These are phyloP conservation scores for Colletotrichum gloeosporioides DNA, from an alignment of 2,329 filamentous ascomycete species.

Conservation along the genomic window DNA sequence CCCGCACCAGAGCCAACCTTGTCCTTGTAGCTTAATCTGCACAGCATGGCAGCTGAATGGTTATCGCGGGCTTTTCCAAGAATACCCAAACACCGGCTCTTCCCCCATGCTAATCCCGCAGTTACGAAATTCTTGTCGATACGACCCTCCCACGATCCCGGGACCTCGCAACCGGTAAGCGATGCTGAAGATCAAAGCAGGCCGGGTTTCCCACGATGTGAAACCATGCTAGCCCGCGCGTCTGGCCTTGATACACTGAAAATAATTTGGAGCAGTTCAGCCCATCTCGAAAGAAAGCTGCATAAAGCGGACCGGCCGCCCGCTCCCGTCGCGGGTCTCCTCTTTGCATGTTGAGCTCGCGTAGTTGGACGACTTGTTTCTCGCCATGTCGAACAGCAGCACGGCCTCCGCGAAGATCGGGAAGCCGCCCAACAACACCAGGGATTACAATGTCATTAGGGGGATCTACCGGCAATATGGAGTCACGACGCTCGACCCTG, in stretches of 20 bases:
- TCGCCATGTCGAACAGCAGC: conserved; percentile 13
- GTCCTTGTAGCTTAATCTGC: conserved; percentile 3
- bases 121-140: not conserved
- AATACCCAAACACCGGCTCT: not conserved
- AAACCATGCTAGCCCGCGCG: not conserved
- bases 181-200: not conserved
- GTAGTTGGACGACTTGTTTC: not conserved
- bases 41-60: not conserved
- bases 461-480: conserved; percentile 18
- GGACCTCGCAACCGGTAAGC: not conserved
- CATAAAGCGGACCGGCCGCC: conserved; percentile 3
- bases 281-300: not conserved
- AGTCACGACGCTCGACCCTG: conserved; percentile 8
- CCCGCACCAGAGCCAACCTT: conserved; percentile 1
- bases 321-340: not conserved
- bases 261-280: not conserved
- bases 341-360: not conserved
- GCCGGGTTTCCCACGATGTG: not conserved
- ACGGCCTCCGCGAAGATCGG: conserved; percentile 11
- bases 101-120: not conserved
- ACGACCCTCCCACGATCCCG: conserved; percentile 1
- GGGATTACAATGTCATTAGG: conserved; percentile 16
- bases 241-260: not conserved
- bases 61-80: not conserved
- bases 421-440: conserved; percentile 8